Conservation (phyloP, 2,329 filamentous ascomycete species). For the Colletotrichum theobromicola region DNA sequence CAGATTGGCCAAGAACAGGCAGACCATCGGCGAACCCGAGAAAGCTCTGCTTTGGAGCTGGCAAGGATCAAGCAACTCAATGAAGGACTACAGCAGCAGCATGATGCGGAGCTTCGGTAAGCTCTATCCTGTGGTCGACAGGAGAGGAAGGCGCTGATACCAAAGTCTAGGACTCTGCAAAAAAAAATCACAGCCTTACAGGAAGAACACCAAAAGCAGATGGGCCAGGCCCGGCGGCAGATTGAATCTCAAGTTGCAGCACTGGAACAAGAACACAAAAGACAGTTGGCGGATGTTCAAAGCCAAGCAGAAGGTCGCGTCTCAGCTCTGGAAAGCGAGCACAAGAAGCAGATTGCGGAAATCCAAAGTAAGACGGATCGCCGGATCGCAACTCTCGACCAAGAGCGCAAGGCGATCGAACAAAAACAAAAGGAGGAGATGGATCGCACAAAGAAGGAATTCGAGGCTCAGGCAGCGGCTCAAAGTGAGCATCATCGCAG, state of each 20-base stretch:
- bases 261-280: conserved; percentile 23
- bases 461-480: conserved; percentile 25
- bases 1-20: conserved; percentile 74
- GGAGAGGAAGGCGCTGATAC: neutral
- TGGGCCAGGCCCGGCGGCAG: conserved; percentile 47
- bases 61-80: conserved; percentile 68
- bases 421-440: conserved; percentile 26
- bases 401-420: conserved; percentile 21
- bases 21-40: conserved; percentile 71
- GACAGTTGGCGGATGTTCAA: conserved; percentile 38
- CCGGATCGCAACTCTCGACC: conserved; percentile 3
- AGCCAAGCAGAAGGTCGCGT: conserved; percentile 53
- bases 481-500: conserved; percentile 38
- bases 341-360: conserved; percentile 31
- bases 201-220: conserved; percentile 21
- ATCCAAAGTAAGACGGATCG: conserved; percentile 16
- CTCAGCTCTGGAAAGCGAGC: conserved; percentile 32
- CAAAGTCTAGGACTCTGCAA: conserved; percentile 10
- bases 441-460: conserved; percentile 41
- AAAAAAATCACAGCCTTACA: conserved; percentile 20
- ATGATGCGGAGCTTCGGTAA: conserved; percentile 69
- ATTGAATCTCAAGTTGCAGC: conserved; percentile 49
- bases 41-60: conserved; percentile 59
- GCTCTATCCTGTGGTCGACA: conserved; percentile 24
- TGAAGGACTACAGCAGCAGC: conserved; percentile 72